A percentile compares a stretch with the other conserved stretches of the same genome.
phyloP scores from a whole-genome alignment of 1,139 yeast genomes.

The Scheffersomyces titani region DNA sequence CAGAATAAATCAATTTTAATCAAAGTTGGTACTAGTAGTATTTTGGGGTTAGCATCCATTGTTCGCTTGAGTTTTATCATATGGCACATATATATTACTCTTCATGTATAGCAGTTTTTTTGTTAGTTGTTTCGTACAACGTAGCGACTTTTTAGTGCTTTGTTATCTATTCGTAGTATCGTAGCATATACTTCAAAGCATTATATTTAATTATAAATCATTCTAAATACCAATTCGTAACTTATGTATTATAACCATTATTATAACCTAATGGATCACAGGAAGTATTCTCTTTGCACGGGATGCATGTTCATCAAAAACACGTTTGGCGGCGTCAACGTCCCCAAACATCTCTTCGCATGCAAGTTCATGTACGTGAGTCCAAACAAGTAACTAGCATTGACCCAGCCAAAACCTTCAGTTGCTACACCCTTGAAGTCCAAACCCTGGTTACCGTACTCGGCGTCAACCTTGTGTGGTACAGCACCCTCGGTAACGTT shows the following conservation, averaged over 20 bases:
- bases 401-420: constrained; percentile 98
- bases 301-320: constrained; percentile 57
- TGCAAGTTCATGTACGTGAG: constrained; percentile 66
- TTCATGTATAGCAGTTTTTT: too few species aligned
- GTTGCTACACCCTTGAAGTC: constrained; percentile 92
- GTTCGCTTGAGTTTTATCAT: too few species aligned
- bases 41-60: not conserved
- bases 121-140: too few species aligned
- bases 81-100: too few species aligned
- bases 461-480: constrained; percentile 93
- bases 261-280: not conserved
- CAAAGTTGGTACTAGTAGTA: too few species aligned
- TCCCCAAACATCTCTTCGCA: constrained; percentile 77
- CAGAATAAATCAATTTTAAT: not conserved
- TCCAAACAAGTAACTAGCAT: constrained; percentile 81
- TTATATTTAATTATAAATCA: not conserved
- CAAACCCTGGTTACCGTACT: constrained; percentile 95
- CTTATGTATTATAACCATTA: not conserved
- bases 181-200: too few species aligned
- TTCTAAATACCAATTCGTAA: not conserved
- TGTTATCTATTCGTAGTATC: too few species aligned
- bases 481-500: constrained; percentile 82
- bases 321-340: constrained; percentile 76
- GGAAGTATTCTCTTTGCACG: constrained; percentile 37
- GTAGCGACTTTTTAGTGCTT: too few species aligned